Evolutionary conservation across 108 stramenopile species (phyloP).

Genomic region (Nitzschia palea): DNA sequence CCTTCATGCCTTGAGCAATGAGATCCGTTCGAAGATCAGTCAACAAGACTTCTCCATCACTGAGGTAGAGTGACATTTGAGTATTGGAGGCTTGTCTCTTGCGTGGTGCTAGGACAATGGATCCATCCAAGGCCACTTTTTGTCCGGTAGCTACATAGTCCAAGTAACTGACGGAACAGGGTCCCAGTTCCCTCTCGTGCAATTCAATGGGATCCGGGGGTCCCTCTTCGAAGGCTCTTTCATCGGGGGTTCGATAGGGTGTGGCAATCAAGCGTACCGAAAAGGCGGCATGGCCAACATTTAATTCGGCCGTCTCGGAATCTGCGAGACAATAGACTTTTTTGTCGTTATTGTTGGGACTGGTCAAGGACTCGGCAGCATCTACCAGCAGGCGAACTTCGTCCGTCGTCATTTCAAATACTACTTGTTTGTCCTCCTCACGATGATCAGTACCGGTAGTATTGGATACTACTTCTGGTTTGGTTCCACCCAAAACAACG

Average conservation of each 20-base stretch:
- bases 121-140: constrained; percentile 82
- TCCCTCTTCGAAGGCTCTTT: constrained; percentile 47
- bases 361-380: constrained; percentile 49
- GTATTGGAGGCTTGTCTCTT: not conserved
- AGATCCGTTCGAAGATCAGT: constrained; percentile 87
- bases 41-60: constrained; percentile 83
- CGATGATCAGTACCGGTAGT: not conserved
- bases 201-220: constrained; percentile 59
- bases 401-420: constrained; percentile 16
- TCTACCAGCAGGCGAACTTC: constrained; percentile 60
- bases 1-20: constrained; percentile 86
- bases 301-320: constrained; percentile 65
- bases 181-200: constrained; percentile 75
- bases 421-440: not conserved
- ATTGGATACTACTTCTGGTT: not conserved
- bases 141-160: constrained; percentile 85
- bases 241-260: constrained; percentile 72
- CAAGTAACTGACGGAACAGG: constrained; percentile 82
- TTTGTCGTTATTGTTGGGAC: constrained; percentile 2
- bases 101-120: constrained; percentile 79
- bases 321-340: constrained; percentile 52
- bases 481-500: constrained; percentile 73
- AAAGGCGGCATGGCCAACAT: constrained; percentile 84
- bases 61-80: constrained; percentile 59
- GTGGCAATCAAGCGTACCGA: constrained; percentile 76